Percentiles rank a stretch among this genome's conserved stretches.
These are phyloP conservation scores for Margaritispora aquatica DNA, from an alignment of 495 filamentous ascomycete genomes.

Conservation along the genomic window DNA sequence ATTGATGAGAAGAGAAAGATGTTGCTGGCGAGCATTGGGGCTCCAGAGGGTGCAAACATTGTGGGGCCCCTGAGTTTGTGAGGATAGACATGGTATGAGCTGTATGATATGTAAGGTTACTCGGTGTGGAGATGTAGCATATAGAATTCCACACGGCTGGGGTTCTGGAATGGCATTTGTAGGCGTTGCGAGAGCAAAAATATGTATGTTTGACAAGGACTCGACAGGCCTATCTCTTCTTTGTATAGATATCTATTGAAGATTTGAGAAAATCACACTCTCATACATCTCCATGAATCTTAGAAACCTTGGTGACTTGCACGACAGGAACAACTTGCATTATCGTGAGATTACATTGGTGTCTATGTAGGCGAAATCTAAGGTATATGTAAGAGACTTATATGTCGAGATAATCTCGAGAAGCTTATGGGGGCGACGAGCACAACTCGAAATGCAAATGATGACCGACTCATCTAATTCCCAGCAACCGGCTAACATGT, in stretches of 20 bases:
- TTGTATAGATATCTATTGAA: constrained; percentile 5
- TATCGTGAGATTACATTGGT: no score
- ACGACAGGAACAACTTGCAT: no score
- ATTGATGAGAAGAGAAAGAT: constrained; percentile 56
- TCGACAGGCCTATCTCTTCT: constrained; percentile 15
- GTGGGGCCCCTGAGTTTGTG: no score
- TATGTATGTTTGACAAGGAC: background rate
- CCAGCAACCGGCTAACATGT: no score
- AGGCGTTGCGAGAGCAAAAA: constrained; percentile 19
- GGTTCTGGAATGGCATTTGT: constrained; percentile 19
- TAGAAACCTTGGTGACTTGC: no score
- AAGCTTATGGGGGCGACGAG: no score
- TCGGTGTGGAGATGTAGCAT: background rate
- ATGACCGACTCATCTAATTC: no score
- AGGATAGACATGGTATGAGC: no score
- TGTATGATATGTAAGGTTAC: constrained; percentile 19
- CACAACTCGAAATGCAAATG: no score
- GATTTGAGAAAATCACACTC: background rate
- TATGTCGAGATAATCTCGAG: no score
- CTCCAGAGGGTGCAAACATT: constrained; percentile 19
- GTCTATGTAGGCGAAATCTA: no score
- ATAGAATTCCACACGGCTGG: constrained; percentile 12
- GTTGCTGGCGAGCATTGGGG: constrained; percentile 30
- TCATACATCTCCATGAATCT: background rate
- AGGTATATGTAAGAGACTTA: no score